Evolutionary conservation across 1,284 basidiomycete species (phyloP).

Genomic region (Peniophora sp.): DNA sequence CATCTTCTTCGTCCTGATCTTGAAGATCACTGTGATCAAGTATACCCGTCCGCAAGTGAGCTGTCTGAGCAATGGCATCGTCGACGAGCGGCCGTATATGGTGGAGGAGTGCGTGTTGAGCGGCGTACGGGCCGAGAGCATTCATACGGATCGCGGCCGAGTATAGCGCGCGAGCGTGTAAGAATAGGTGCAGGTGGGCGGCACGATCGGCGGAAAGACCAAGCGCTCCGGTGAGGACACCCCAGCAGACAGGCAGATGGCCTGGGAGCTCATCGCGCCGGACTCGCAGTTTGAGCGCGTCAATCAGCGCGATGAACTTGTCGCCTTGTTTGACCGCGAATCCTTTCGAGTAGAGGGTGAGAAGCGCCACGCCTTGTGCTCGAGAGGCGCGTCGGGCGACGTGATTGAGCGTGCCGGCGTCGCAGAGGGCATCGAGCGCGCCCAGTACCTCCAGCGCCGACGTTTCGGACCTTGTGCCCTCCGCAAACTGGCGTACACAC

Average conservation of each 20-base stretch:
- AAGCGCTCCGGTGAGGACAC: constrained; percentile 72
- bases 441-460: constrained; percentile 33
- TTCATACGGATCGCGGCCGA: constrained; percentile 92
- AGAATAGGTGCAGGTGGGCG: constrained; percentile 84
- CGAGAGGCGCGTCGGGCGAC: constrained; percentile 82
- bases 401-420: constrained; percentile 84
- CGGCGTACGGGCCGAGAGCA: constrained; percentile 85
- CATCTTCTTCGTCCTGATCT: constrained; percentile 14
- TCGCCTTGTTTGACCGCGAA: constrained; percentile 37
- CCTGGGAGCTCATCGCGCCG: constrained; percentile 63
- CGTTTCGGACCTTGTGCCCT: neutral
- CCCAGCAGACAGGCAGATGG: constrained; percentile 90
- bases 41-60: constrained; percentile 30
- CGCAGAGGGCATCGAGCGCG: constrained; percentile 72
- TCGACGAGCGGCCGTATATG: constrained; percentile 61
- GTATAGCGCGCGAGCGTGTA: constrained; percentile 84
- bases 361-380: constrained; percentile 88
- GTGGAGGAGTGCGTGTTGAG: constrained; percentile 83
- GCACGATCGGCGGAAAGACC: constrained; percentile 67
- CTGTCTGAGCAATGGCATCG: constrained; percentile 30
- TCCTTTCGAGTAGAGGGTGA: constrained; percentile 83
- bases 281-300: constrained; percentile 59
- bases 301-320: constrained; percentile 37
- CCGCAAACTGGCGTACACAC: constrained; percentile 18
- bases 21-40: neutral